phyloP scores from a whole-genome alignment of 1,284 basidiomycete genomes.

The Chalciporus piperatoides region DNA sequence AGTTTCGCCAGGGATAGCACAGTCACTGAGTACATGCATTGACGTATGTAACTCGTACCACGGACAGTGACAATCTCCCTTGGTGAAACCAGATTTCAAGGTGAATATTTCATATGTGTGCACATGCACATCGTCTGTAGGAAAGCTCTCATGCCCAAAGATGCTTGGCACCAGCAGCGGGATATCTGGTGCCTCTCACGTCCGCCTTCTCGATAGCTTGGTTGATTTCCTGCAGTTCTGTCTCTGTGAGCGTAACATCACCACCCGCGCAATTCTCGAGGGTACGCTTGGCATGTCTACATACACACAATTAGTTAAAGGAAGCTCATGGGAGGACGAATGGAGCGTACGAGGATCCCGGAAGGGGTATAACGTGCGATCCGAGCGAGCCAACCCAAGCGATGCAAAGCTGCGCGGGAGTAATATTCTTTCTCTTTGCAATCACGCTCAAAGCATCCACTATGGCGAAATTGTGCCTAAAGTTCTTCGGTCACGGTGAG shows the following conservation, averaged over 20 bases:
- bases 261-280: constrained; percentile 24
- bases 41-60: too few species aligned
- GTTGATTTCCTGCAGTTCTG: constrained; percentile 23
- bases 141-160: constrained; percentile 21
- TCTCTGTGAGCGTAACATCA: constrained; percentile 19
- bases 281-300: constrained; percentile 21
- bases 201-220: constrained; percentile 12
- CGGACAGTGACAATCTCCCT: background rate
- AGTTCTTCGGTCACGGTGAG: constrained; percentile 31
- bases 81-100: background rate
- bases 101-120: background rate
- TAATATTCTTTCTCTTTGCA: constrained; percentile 45
- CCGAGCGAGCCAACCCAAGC: constrained; percentile 47
- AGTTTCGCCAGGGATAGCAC: background rate
- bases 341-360: constrained; percentile 27
- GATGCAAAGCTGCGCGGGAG: constrained; percentile 55
- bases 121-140: background rate
- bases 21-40: background rate
- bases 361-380: constrained; percentile 26
- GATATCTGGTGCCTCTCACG: constrained; percentile 22
- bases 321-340: background rate
- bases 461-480: constrained; percentile 51
- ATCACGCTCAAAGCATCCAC: constrained; percentile 45
- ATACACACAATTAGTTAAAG: constrained; percentile 1
- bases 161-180: background rate